phyloP scores from a whole-genome alignment of 495 filamentous ascomycete species.

The Penicillium canescens region DNA sequence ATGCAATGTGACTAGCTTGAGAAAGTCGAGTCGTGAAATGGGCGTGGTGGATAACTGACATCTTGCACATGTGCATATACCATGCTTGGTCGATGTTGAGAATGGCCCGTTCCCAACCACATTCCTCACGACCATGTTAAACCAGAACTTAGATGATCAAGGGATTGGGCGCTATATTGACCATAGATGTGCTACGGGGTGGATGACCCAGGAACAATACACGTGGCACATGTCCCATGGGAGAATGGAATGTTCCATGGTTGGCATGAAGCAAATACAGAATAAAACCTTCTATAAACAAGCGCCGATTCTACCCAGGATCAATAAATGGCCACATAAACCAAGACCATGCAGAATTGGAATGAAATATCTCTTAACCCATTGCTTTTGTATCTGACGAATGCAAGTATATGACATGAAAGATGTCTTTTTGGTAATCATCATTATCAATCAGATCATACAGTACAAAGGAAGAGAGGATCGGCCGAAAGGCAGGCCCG shows the following conservation, averaged over 20 bases:
- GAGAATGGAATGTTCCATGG: not conserved
- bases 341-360: not conserved
- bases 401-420: conserved; percentile 39
- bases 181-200: not conserved
- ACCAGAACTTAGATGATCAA: not conserved
- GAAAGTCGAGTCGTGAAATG: too few relatives aligned
- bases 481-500: conserved; percentile 33
- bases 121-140: too few relatives aligned
- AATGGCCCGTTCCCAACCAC: too few relatives aligned
- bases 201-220: not conserved
- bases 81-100: too few relatives aligned
- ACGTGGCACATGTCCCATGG: not conserved
- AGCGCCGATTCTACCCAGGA: not conserved
- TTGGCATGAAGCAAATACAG: conserved; percentile 3
- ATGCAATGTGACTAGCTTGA: too few relatives aligned
- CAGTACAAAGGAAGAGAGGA: conserved; percentile 43
- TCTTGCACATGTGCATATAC: too few relatives aligned
- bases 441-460: conserved; percentile 49
- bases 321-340: not conserved
- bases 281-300: not conserved
- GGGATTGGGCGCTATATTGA: not conserved
- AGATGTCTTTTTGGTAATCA: conserved; percentile 40
- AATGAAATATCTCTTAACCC: conserved; percentile 28
- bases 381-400: conserved; percentile 40
- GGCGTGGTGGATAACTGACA: too few relatives aligned